Percentiles rank a stretch among this genome's conserved stretches.
These are phyloP conservation scores for Neurospora africana DNA, from an alignment of 495 filamentous ascomycete genomes.

Conservation along the genomic window DNA sequence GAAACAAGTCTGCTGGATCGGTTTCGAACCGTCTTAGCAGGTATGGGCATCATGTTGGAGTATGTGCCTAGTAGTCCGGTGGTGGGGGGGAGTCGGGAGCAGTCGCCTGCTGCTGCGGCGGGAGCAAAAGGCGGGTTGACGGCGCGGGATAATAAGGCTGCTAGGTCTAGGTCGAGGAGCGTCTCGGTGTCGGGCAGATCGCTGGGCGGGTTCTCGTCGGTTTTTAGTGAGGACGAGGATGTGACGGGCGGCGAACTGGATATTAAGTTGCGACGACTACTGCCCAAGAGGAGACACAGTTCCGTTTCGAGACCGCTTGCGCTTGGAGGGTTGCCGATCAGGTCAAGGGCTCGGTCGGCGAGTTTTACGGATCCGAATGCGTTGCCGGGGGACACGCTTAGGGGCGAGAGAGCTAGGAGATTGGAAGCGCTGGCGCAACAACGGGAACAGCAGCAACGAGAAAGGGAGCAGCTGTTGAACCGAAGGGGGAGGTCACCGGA, in stretches of 20 bases:
- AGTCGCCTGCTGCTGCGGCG: slow-evolving; percentile 1
- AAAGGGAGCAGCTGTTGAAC: background rate
- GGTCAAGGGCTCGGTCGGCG: background rate
- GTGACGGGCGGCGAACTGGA: background rate
- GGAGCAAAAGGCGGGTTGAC: background rate
- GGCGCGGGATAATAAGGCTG: background rate
- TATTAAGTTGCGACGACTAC: background rate
- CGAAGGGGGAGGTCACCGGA: background rate
- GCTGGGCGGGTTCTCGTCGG: background rate
- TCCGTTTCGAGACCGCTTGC: background rate
- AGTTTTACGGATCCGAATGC: background rate
- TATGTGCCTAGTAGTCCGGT: slow-evolving; percentile 14
- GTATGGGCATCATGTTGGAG: slow-evolving; percentile 21
- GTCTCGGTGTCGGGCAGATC: background rate
- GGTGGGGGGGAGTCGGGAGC: background rate
- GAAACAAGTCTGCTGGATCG: slow-evolving; percentile 18
- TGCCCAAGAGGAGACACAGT: background rate
- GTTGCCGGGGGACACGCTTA: background rate
- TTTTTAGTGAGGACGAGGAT: background rate
- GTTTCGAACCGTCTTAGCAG: slow-evolving; percentile 24
- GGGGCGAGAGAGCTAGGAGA: background rate
- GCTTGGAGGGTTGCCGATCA: background rate
- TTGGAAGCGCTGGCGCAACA: background rate
- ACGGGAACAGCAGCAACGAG: background rate
- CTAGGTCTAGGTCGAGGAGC: background rate